phyloP scores from a whole-genome alignment of 1,139 yeast species.

The Debaryomyces udenii region DNA sequence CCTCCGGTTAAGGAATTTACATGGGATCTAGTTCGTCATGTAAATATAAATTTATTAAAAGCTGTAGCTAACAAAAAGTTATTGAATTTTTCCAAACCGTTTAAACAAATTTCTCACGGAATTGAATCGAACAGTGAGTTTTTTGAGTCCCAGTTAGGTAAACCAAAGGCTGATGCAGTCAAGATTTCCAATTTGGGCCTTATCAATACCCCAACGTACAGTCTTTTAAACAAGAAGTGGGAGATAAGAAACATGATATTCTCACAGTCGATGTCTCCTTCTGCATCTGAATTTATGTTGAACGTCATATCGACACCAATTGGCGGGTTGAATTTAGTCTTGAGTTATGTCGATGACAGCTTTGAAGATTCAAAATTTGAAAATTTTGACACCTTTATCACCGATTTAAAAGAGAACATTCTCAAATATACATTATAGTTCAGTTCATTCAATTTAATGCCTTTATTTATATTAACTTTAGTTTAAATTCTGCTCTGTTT shows the following conservation, averaged over 20 bases:
- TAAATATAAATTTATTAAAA: slow-evolving; percentile 24
- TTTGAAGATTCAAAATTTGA: slow-evolving; percentile 27
- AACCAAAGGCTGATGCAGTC: slow-evolving; percentile 35
- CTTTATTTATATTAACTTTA: no score
- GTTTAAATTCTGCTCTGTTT: no score
- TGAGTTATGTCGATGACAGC: slow-evolving; percentile 32
- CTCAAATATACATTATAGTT: slow-evolving; percentile 15
- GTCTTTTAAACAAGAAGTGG: slow-evolving; percentile 20
- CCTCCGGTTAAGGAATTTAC: slow-evolving; percentile 36
- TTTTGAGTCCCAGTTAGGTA: slow-evolving; percentile 28
- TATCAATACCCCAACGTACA: slow-evolving; percentile 23
- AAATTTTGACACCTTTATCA: slow-evolving; percentile 29
- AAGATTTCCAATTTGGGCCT: slow-evolving; percentile 47
- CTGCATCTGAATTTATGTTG: slow-evolving; percentile 41
- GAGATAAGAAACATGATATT: slow-evolving; percentile 36
- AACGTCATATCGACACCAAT: slow-evolving; percentile 33
- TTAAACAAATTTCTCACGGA: slow-evolving; percentile 22
- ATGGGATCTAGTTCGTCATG: slow-evolving; percentile 36
- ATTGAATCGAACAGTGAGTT: slow-evolving; percentile 23
- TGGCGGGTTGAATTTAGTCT: slow-evolving; percentile 42
- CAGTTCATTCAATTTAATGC: no score
- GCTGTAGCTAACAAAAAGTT: slow-evolving; percentile 27
- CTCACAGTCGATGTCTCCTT: slow-evolving; percentile 42
- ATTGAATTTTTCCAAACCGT: slow-evolving; percentile 27
- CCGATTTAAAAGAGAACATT: slow-evolving; percentile 24